Conservation (phyloP, 176 grass and related monocot species). For the Canna indica region DNA sequence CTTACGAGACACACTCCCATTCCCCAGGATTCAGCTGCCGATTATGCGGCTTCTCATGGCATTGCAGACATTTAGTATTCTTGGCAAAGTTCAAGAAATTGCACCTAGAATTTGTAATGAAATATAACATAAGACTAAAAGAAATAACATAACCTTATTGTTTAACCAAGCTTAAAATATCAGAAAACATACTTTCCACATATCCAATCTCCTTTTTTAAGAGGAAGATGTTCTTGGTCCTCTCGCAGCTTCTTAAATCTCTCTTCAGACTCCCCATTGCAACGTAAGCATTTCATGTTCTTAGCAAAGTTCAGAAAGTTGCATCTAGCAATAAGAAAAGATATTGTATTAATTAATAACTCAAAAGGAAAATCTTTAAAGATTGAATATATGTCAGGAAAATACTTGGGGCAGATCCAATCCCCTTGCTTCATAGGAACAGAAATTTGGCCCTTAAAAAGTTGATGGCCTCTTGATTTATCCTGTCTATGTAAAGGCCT, state of each 20-base stretch:
- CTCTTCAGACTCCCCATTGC: slow-evolving; percentile 69
- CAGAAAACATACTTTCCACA: slow-evolving; percentile 54
- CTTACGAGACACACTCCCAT: slow-evolving; percentile 89
- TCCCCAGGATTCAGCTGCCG: slow-evolving; percentile 67
- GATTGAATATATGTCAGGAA: not conserved
- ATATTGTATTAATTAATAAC: not conserved
- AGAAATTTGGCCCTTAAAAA: slow-evolving; percentile 12
- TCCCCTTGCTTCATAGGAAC: slow-evolving; percentile 74
- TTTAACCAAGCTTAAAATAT: not conserved
- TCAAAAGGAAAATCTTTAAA: not conserved
- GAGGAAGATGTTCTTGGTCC: slow-evolving; percentile 15
- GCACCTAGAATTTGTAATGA: slow-evolving; percentile 41
- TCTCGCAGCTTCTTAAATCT: slow-evolving; percentile 60
- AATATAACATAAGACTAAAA: slow-evolving; percentile 25
- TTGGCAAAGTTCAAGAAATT: slow-evolving; percentile 98
- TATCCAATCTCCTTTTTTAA: slow-evolving; percentile 92
- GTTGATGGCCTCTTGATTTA: slow-evolving; percentile 1
- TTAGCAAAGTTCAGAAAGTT: slow-evolving; percentile 92
- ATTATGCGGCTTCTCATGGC: slow-evolving; percentile 73
- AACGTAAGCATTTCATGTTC: slow-evolving; percentile 91
- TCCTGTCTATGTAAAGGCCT: slow-evolving; percentile 11
- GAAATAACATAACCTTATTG: not conserved
- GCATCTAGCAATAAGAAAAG: slow-evolving; percentile 44
- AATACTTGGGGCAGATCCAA: slow-evolving; percentile 91
- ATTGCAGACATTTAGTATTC: slow-evolving; percentile 84